Base-by-base conservation (phyloP, 371 early-diverging fungal species). In the Syncephalis plumigaleata region DNA sequence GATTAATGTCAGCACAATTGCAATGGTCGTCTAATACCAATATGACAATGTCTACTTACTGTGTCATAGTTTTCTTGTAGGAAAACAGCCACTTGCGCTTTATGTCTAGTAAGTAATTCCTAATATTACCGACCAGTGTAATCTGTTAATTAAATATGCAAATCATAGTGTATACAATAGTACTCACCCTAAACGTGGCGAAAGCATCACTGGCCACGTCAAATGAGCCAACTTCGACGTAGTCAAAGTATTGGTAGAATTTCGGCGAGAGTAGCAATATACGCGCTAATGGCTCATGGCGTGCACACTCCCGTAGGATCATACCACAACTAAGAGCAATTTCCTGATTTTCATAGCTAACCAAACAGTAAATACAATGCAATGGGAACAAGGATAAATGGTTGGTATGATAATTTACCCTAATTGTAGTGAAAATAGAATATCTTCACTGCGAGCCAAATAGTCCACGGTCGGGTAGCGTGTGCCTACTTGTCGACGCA, bases 181-280 rank as follows among this genome's bases (percentile, higher is more conserved):
- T n/a, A 21, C 36, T 36, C 46, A 66, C 76, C 67, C 91, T 91
- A 65, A 96, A 95, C 22, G 91, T 93, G 21, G 90, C 91, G 64
- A 96, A 97, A 0, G 98, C 95, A 62, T 97, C 98, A 22, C 86
- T 86, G 8, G 96, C 91, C 43, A 93, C 85, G 67, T 97, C 98
- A 73, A 96, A 97, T 0, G 92, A 95, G 49, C 84, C 78, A 60
- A 85, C 75, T 64, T 96, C 93, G 13, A 94, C 94, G 60, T 91
- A 97, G 15, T 71, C 71, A 55, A 95, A 94, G 48, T 95, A 91
- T 52, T 76, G 71, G 70, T 90, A 90, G 54, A 96, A 93, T 47
- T 81, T 71, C 22, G 63, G 68, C n/a, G 84, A 79, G 56, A 81
- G 75, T 45, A 95, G 67, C 15, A 93, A 65, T 16, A 85, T 73